Evolutionary conservation across 2,329 filamentous ascomycete genomes (phyloP), one percentile per base, ranked within the genome.

Genomic region (Xylaria sp.): DNA sequence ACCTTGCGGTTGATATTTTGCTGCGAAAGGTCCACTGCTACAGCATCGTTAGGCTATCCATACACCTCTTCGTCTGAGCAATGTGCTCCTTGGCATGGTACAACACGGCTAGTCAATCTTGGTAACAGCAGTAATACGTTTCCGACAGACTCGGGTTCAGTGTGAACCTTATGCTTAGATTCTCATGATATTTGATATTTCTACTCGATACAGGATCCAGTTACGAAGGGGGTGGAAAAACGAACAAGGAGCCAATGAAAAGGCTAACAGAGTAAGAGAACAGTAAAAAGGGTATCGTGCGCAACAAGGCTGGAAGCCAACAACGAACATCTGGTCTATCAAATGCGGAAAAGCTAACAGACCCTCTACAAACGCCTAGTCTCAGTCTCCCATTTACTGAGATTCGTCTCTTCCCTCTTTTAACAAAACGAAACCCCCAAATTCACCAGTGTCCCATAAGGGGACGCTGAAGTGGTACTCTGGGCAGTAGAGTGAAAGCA

Each of bases 261-360:
- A 15, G 23, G n/a, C 57, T 52, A 6, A 34, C 18, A 61, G 39
- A 7, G n/a, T 25, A 10, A 44, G 54, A 25, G 28, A 50, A 15
- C 13, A 57, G 13, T n/a, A 28, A 34, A 65, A 51, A n/a, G 69
- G 69, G 66, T 71, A 71, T 71, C 69, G 69, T 71, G 61, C 37
- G 56, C 63, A 13, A 56, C 32, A 60, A 58, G 48, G 60, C 41
- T 23, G 54, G 48, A 57, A 50, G 59, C 62, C 44, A 60, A 44
- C 18, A 58, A 34, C 32, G 48, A 62, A 56, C 39, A 56, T 54
- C 39, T 50, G 44, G 46, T 50, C 37, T 58, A 46, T 48, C 48
- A 39, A 57, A 54, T 25, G 54, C 25, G 2, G 44, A 50, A 25
- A 18, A 23, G 23, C 18, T 28, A 51, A 58, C 41, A 44, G 7